Evolutionary conservation across 2,329 filamentous ascomycete species (phyloP), one percentile per base, ranked within the genome.

Genomic region (Rutstroemia sp.): DNA sequence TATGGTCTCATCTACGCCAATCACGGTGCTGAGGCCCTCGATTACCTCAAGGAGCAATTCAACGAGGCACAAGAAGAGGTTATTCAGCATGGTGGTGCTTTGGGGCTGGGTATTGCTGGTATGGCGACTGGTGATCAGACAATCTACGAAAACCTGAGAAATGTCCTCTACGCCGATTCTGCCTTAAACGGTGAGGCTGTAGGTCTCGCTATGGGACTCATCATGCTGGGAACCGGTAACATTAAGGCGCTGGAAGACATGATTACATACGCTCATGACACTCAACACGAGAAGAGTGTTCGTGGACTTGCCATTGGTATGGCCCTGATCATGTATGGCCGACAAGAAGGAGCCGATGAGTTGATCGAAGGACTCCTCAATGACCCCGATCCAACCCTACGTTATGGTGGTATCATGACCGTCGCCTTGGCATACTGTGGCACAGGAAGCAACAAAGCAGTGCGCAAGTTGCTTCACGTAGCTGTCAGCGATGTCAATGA

Each of bases 341-440:
- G 91, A 58, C 92, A 97, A 73, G 94, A 99, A 73, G 87, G 87
- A 61, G 94, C 94, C 12, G 94, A 99, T 72, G 88, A 94, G 68
- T 82, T 97, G 65, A 95, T 99, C 63, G 92, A 95, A 68, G 91
- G 89, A 48, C 84, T 99, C 2, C 80, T 99, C 38, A 91, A 90
- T 61, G 94, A 99, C 65, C 89, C 94, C 1, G 92, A 99, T 69
- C 90, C 94, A 64, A 92, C 90, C 7, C 79, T 99, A 59, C 85
- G 94, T 63, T 99, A 99, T 65, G 94, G 94, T 70, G 94, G 94
- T 76, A 96, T 99, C 72, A 90, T 99, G 84, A 96, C 94, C n/a
- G 89, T 99, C 57, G 94, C 94, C 51, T 79, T 99, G 70, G 94
- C 94, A 17, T 99, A 99, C 76, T 96, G 92, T 69, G 94, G 94